Base-by-base conservation (phyloP, 768 basidiomycete species). In the Xerocomus spinulosus region DNA sequence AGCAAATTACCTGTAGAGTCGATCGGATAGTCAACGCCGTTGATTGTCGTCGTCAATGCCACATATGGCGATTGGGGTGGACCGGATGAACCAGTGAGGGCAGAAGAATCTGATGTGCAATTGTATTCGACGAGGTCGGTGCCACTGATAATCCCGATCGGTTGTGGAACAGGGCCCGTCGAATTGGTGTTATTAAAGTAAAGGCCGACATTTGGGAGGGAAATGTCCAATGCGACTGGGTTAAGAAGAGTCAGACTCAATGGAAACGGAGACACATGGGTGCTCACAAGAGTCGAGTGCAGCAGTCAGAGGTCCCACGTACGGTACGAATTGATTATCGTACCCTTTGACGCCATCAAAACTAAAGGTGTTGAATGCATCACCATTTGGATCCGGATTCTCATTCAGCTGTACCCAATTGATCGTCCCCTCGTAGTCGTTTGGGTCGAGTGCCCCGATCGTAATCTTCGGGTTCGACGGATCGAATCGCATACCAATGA, bases 261-360 rank as follows among this genome's bases (percentile, higher is more conserved):
- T 35, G 1, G 12, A 46, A 25, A 18, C 18, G 45, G 17, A 12
- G 17, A 10, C n/a, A 34, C 18, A 3, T 9, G 38, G 17, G 14
- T 46, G 33, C 66, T 46, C 34, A 66, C 64, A 28, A 9, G 63
- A 61, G 49, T 67, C 50, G 18, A 67, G 52, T 6, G 52, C 49
- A 18, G 56, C 63, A 18, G 25, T 56, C 38, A 63, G 33, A 18
- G 30, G 37, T 25, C 39, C 49, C 1, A 38, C 20, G 20, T 46
- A 49, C 4, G 66, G 59, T 24, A 66, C 49, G 17, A 68, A 56
- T 18, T 51, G 50, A 15, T 53, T 60, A 21, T 66, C 55, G 18
- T 66, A 67, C 4, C 64, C 64, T 25, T 66, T 66, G 26, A 66
- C 45, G 2, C 61, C 61, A 45, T 66, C 63, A 13, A 66, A 50